Evolutionary conservation across 768 basidiomycete species (phyloP).

Genomic region (Pluteus cervinus): DNA sequence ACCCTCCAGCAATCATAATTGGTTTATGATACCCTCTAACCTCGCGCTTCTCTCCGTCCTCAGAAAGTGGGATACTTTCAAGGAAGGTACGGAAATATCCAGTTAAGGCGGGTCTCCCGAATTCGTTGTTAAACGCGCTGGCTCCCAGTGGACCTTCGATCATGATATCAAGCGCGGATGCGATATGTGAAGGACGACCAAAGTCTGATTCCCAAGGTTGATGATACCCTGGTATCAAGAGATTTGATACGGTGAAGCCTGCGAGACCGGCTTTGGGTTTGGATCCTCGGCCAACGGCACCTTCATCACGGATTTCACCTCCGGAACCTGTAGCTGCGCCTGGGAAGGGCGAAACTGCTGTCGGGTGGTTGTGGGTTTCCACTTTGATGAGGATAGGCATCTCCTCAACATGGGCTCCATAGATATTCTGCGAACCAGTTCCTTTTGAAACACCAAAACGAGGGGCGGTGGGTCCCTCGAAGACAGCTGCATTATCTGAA

Average conservation of each 20-base stretch:
- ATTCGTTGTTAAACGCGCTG: conserved; percentile 97
- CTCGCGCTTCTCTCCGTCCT: conserved; percentile 45
- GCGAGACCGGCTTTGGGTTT: conserved; percentile 93
- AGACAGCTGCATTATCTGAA: conserved; percentile 95
- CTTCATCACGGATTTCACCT: conserved; percentile 97
- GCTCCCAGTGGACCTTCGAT: conserved; percentile 92
- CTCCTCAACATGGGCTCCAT: conserved; percentile 55
- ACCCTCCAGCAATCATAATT: conserved; percentile 98
- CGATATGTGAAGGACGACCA: conserved; percentile 86
- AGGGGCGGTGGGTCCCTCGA: conserved; percentile 70
- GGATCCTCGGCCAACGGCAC: conserved; percentile 90
- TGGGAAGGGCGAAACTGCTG: conserved; percentile 95
- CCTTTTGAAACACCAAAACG: conserved; percentile 57
- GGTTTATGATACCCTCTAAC: conserved; percentile 98
- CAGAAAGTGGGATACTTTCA: conserved; percentile 58
- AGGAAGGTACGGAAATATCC: conserved; percentile 97
- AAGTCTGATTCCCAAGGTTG: conserved; percentile 98
- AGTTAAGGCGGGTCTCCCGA: conserved; percentile 85
- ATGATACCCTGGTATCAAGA: conserved; percentile 83
- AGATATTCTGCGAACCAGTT: conserved; percentile 31
- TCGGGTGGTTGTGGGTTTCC: conserved; percentile 99
- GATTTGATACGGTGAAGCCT: conserved; percentile 92
- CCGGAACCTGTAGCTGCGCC: conserved; percentile 99
- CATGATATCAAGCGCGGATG: conserved; percentile 95
- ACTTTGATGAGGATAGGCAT: conserved; percentile 95